Base-by-base conservation (phyloP, 768 basidiomycete species). In the Leccinum variicolor region DNA sequence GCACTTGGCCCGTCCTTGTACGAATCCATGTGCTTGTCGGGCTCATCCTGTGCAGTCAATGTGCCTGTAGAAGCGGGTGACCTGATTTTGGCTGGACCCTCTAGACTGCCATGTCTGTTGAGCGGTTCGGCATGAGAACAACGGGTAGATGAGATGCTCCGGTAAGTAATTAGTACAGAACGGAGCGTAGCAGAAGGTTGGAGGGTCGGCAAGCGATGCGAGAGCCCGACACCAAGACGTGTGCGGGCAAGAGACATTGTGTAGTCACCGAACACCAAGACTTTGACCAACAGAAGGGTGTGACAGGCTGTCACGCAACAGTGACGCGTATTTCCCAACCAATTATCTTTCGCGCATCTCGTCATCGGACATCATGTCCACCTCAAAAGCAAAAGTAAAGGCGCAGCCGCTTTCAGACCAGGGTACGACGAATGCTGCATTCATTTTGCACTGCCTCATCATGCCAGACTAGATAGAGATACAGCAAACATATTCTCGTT, bases 1-100 rank as follows among this genome's bases (percentile, higher is more conserved):
- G 97, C 94, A 72, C 87, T 88, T 14, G 90, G 92, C 0, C 94
- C 94, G 55, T 77, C 79, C 68, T 82, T 81, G 79, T 91, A 94
- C 45, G 85, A 83, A 66, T 92, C 79, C 5, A 83, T 67, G 63
- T 84, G 78, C 48, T 81, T 81, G 43, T 78, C 84, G 0, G 80
- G 75, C 60, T 77, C 77, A 53, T 74, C 69, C 28, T 62, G 65
- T 6, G 79, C 76, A 41, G 72, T 70, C 61, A 71, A 66, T 29
- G 59, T 66, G 23, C 68, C 74, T 21, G 76, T 75, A 56, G 56
- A 63, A 10, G 61, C 48, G 26, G 75, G 77, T 15, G 76, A 75
- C 66, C 59, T 71, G 56, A 72, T 66, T 52, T 51, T 66, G 52
- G 55, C 55, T 15, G 69, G 61, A 39, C 69, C 68, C 28, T 67